These are phyloP conservation scores for Lactarius hatsudake DNA, from an alignment of 768 basidiomycete genomes.

Conservation along the genomic window DNA sequence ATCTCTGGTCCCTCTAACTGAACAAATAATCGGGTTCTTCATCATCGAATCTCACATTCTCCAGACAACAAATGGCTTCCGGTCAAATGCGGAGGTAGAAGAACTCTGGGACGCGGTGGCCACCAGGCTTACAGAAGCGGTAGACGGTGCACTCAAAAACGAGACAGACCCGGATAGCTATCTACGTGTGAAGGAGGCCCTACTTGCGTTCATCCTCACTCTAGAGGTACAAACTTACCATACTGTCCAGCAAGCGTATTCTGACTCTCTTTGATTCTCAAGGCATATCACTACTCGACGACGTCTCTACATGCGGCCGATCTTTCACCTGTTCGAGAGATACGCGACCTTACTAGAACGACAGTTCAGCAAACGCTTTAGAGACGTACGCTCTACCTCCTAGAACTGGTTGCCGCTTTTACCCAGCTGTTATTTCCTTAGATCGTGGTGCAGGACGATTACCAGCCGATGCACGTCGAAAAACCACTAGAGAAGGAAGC, in stretches of 20 bases:
- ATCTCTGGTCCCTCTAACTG: conserved; percentile 72
- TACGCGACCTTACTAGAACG: conserved; percentile 79
- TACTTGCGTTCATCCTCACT: conserved; percentile 86
- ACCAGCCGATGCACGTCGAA: conserved; percentile 79
- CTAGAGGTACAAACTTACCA: conserved; percentile 61
- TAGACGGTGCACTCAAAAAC: conserved; percentile 66
- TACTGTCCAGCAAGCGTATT: neutral
- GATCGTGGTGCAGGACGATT: conserved; percentile 86
- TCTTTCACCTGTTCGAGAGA: conserved; percentile 86
- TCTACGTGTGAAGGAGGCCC: conserved; percentile 75
- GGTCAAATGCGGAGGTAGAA: conserved; percentile 88
- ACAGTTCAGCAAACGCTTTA: conserved; percentile 80
- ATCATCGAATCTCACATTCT: conserved; percentile 94
- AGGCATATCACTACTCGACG: conserved; percentile 84
- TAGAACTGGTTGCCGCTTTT: neutral
- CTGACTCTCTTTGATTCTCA: neutral
- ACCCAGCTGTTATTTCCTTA: conserved; percentile 32
- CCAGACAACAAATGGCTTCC: conserved; percentile 82
- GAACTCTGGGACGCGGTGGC: conserved; percentile 93
- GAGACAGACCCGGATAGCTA: conserved; percentile 83
- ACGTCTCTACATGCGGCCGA: conserved; percentile 80
- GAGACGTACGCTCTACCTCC: conserved; percentile 51
- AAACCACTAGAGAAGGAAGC: conserved; percentile 59
- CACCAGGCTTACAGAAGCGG: conserved; percentile 63
- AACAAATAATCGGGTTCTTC: conserved; percentile 97